Base-by-base conservation (phyloP, 2,329 filamentous ascomycete species). In the Eutypa lata region DNA sequence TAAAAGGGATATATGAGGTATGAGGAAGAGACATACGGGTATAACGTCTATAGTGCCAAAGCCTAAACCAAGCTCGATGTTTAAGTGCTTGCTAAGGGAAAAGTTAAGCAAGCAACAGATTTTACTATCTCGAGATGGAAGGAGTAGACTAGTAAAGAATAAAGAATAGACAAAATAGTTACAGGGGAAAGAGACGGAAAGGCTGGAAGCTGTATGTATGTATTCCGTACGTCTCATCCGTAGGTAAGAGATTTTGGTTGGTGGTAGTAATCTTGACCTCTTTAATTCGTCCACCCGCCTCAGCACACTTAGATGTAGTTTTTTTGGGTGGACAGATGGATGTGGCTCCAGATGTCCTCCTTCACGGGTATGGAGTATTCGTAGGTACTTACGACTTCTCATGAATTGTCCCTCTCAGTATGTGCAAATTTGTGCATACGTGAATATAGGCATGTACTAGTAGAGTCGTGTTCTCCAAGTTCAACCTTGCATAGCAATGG, bases 401-500 rank as follows among this genome's bases (percentile, higher is more conserved):
- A 31, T 31, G 26, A 31, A 10, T 31, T 10, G 26, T 31, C 26
- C 5, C 26, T 10, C 26, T 31, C 26, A 6, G 26, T 31, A 10
- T 31, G 26, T 31, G 26, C 26, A 31, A 31, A 31, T 31, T 38
- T 16, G 35, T 14, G 35, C 16, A 14, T 38, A 16, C 35, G 5
- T 38, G 6, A 38, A 14, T 38, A 16, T 16, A 45, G 14, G 19
- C 14, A 24, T 3, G 14, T 45, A 43, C n/a, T 6, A 16, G 22
- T 22, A 14, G 3, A 14, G 19, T 44, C 10, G 11, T 26, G n/a
- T 18, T 16, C 35, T 38, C 35, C 35, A 19, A 16, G 14, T 44
- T 19, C 42, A 21, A 28, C 13, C 22, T 21, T 45, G 8, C 22
- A 24, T 7, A 21, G 21, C 53, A 53, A 57, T 58, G 56, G 51